Conservation (phyloP, 1,139 yeast species). For the Taphrina wiesneri region DNA sequence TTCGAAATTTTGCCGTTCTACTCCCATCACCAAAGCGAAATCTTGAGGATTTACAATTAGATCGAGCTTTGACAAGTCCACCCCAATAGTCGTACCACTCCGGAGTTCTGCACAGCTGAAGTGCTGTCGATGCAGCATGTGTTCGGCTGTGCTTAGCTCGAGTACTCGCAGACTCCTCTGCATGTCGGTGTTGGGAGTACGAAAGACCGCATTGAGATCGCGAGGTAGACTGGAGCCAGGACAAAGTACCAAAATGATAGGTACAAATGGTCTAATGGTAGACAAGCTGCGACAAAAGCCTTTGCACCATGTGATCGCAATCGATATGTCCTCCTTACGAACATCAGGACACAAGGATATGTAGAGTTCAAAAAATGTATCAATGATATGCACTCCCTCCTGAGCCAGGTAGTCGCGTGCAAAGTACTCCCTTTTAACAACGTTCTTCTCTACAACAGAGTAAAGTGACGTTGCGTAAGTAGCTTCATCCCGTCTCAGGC, state of each 20-base stretch:
- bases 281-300: not conserved
- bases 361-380: slow-evolving; percentile 28
- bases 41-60: not conserved
- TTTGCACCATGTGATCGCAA: slow-evolving; percentile 1
- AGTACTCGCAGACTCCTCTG: not conserved
- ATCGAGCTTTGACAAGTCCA: slow-evolving; percentile 12
- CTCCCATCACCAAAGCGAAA: slow-evolving; percentile 3
- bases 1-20: slow-evolving; percentile 12
- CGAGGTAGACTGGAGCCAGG: slow-evolving; percentile 21
- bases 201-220: slow-evolving; percentile 29
- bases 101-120: slow-evolving; percentile 6
- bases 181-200: not conserved
- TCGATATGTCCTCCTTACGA: slow-evolving; percentile 2
- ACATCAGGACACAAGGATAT: not conserved
- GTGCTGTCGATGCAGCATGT: slow-evolving; percentile 1
- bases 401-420: not conserved
- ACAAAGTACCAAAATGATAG: slow-evolving; percentile 19
- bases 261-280: slow-evolving; percentile 21
- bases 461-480: slow-evolving; percentile 7
- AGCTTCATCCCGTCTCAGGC: not conserved
- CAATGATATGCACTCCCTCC: slow-evolving; percentile 17
- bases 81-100: slow-evolving; percentile 14
- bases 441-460: not conserved
- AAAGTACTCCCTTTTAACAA: not conserved
- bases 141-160: slow-evolving; percentile 19